Evolutionary conservation across 75 land plant species (phyloP).

Genomic region (Ceratopteris richardii): DNA sequence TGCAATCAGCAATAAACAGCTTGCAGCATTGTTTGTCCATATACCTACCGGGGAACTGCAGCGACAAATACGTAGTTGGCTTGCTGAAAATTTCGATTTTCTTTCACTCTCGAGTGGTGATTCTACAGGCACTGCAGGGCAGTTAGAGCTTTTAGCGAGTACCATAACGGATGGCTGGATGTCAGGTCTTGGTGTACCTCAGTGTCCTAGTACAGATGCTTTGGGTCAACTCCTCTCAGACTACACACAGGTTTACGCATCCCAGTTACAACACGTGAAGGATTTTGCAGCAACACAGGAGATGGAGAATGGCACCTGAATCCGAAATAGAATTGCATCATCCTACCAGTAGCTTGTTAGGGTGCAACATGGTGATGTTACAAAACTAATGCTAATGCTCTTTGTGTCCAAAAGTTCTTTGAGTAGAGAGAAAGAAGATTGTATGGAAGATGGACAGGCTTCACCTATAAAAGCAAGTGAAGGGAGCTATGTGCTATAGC

Average conservation of each 20-base stretch:
- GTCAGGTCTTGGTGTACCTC: constrained; percentile 95
- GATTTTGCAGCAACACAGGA: constrained; percentile 97
- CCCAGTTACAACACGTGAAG: constrained; percentile 95
- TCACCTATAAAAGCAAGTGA: no score
- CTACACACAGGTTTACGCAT: constrained; percentile 77
- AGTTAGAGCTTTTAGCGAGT: constrained; percentile 87
- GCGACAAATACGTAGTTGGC: constrained; percentile 91
- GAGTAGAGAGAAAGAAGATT: no score
- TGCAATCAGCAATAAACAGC: constrained; percentile 84
- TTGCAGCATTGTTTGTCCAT: constrained; percentile 97
- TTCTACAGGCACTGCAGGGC: constrained; percentile 57
- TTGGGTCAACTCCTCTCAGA: constrained; percentile 92
- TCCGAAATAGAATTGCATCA: no score
- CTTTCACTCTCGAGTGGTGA: constrained; percentile 82
- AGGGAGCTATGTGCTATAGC: constrained; percentile 98
- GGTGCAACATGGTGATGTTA: no score
- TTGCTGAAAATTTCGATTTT: constrained; percentile 92
- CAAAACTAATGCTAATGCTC: no score
- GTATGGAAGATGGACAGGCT: no score
- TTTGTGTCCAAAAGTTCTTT: no score
- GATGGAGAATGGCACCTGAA: no score
- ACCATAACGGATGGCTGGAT: constrained; percentile 99
- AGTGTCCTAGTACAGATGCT: constrained; percentile 84
- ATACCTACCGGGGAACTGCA: constrained; percentile 99
- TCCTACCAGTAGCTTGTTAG: no score